A percentile compares a stretch with the other conserved stretches of the same genome.
Evolutionary conservation across 2,329 filamentous ascomycete species (phyloP).

Genomic region (Talaromyces pinophilus): DNA sequence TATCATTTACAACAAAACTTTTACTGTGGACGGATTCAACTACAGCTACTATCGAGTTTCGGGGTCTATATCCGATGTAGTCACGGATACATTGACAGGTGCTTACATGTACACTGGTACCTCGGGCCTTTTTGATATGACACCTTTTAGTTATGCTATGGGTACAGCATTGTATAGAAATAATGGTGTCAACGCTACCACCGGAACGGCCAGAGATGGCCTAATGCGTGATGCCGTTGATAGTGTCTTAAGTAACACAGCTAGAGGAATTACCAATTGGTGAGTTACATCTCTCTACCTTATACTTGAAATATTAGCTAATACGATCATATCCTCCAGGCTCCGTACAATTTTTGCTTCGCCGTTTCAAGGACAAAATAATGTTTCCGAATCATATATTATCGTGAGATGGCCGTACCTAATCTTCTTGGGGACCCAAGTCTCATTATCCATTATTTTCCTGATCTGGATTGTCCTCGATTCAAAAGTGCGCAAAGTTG

Average conservation of each 20-base stretch:
- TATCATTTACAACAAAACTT: slow-evolving; percentile 2
- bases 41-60: slow-evolving; percentile 8
- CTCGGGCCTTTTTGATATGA: slow-evolving; percentile 1
- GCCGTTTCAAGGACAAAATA: slow-evolving; percentile 5
- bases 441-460: slow-evolving; percentile 13
- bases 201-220: slow-evolving; percentile 3
- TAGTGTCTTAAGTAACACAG: slow-evolving; percentile 9
- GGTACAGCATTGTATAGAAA: slow-evolving; percentile 13
- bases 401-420: slow-evolving; percentile 19
- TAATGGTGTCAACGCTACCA: not conserved
- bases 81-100: not conserved
- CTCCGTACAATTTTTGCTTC: slow-evolving; percentile 14
- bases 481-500: slow-evolving; percentile 14
- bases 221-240: slow-evolving; percentile 11
- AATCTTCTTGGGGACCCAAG: slow-evolving; percentile 12
- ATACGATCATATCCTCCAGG: not conserved
- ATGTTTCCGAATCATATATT: slow-evolving; percentile 11
- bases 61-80: not conserved
- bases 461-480: slow-evolving; percentile 19
- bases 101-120: not conserved
- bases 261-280: slow-evolving; percentile 17
- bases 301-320: not conserved
- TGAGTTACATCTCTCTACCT: not conserved
- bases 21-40: slow-evolving; percentile 15
- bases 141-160: slow-evolving; percentile 17